Percentiles rank a stretch among this genome's conserved stretches.
These are phyloP conservation scores for Anisodus tanguticus DNA, from an alignment of 257 asterid genomes.

Conservation along the genomic window DNA sequence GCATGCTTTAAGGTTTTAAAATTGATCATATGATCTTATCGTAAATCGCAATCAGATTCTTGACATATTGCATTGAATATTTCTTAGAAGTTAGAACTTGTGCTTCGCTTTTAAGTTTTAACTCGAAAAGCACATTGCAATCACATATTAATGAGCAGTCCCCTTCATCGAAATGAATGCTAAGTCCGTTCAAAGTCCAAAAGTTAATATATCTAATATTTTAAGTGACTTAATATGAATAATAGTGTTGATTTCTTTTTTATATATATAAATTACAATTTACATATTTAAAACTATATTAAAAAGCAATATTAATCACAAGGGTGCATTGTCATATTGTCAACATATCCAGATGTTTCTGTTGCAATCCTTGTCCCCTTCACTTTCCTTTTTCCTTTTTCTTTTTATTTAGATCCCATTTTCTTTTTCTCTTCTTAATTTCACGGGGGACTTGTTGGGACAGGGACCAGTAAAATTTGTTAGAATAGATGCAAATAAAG, in stretches of 20 bases:
- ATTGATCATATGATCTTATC: not conserved
- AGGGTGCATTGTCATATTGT: not conserved
- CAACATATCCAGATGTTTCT: conserved; percentile 23
- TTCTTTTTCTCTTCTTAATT: not conserved
- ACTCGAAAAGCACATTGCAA: not conserved
- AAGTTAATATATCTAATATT: not conserved
- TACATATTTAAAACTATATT: too few relatives aligned
- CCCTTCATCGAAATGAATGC: not conserved
- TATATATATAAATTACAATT: not conserved
- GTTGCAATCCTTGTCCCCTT: not conserved
- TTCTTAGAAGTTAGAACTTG: too few relatives aligned
- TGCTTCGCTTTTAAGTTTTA: not conserved
- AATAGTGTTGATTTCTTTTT: not conserved
- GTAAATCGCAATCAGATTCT: not conserved
- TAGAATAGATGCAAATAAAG: not conserved
- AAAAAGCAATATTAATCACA: too few relatives aligned
- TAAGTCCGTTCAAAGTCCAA: not conserved
- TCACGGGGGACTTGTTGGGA: not conserved
- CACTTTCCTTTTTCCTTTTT: not conserved
- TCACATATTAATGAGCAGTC: not conserved
- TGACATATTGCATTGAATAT: not conserved
- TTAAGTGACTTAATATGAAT: not conserved
- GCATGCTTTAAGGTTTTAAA: not conserved
- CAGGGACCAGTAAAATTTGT: not conserved
- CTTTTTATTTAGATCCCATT: not conserved